Evolutionary conservation across 2,329 filamentous ascomycete genomes (phyloP), one percentile per base, ranked within the genome.

Genomic region (Aspergillus jensenii): DNA sequence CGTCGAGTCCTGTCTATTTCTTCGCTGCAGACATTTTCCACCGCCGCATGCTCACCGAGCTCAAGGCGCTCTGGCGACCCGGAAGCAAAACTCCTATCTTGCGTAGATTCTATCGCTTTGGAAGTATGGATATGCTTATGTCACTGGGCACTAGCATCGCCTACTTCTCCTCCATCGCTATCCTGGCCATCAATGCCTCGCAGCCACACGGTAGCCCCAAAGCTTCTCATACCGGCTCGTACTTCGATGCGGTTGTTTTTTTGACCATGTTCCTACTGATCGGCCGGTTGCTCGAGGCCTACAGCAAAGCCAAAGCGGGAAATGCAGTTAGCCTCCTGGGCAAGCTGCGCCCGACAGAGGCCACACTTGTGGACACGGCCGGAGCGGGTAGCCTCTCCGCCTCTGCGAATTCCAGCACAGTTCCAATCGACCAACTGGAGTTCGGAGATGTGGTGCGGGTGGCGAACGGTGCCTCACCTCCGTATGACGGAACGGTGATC

Each of bases 51-150:
- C 71, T 92, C 64, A 95, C 91, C 70, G 93, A 96, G 67, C 77
- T 97, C 11, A 81, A 81, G 60, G 82, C 87, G 0, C 79, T 96
- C 62, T 97, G 93, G 93, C 83, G 89, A 19, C 86, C 79, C 2
- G 84, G 86, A 27, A 96, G 91, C 70, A 85, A 83, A 37, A 88
- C 88, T 1, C 90, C 91, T 0, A 71, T 96, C 4, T 66, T 90
- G 15, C 84, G 88, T 64, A 82, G 93, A 14, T 93, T 97, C 68
- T 91, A 92, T 72, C 87, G 90, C n/a, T 97, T 97, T 68, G 93
- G 93, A 8, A 96, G 92, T 78, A 97, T 97, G 93, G 96, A 96
- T 70, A 89, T 96, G 78, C 83, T 97, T 59, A 93, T 97, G 75
- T 95, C 90, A 6, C 82, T 96, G 2, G 93, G 92, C 4, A 96